Percentiles rank a stretch among this genome's conserved stretches.
phyloP scores from a whole-genome alignment of 352 stramenopile species.

The Pythium myriotylum region DNA sequence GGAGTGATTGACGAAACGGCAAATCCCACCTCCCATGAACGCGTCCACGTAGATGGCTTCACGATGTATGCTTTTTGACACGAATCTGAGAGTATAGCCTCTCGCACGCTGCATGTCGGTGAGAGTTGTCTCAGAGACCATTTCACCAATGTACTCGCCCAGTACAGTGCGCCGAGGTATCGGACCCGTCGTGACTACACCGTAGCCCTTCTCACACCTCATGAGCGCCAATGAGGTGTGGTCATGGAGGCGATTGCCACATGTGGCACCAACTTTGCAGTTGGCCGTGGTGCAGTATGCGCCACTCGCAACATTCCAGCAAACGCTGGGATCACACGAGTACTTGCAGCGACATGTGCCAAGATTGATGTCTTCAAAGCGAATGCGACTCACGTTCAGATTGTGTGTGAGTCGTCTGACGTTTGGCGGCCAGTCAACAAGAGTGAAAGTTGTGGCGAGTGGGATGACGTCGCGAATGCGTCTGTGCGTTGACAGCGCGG shows the following conservation, averaged over 20 bases:
- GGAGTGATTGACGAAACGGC: constrained; percentile 10
- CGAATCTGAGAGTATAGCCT: constrained; percentile 2
- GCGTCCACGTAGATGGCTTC: not conserved
- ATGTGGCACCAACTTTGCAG: not conserved
- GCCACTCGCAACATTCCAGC: not conserved
- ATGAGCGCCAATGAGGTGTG: not conserved
- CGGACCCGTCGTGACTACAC: not conserved
- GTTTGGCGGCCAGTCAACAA: no score
- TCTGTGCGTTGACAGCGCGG: no score
- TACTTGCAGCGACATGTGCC: not conserved
- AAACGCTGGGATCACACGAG: not conserved
- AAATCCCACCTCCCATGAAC: not conserved
- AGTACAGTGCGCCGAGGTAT: not conserved
- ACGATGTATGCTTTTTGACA: not conserved
- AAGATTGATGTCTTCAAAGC: not conserved
- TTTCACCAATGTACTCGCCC: constrained; percentile 6
- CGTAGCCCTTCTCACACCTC: not conserved
- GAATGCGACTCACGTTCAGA: no score
- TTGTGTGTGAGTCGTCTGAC: no score
- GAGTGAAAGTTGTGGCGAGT: not conserved
- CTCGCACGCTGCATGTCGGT: not conserved
- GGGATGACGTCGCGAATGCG: no score
- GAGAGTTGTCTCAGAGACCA: not conserved
- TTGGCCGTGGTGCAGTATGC: constrained; percentile 2
- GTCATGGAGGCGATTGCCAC: constrained; percentile 2